These are phyloP conservation scores for Boeremia lycopersici DNA, from an alignment of 2,329 filamentous ascomycete genomes.

Conservation along the genomic window DNA sequence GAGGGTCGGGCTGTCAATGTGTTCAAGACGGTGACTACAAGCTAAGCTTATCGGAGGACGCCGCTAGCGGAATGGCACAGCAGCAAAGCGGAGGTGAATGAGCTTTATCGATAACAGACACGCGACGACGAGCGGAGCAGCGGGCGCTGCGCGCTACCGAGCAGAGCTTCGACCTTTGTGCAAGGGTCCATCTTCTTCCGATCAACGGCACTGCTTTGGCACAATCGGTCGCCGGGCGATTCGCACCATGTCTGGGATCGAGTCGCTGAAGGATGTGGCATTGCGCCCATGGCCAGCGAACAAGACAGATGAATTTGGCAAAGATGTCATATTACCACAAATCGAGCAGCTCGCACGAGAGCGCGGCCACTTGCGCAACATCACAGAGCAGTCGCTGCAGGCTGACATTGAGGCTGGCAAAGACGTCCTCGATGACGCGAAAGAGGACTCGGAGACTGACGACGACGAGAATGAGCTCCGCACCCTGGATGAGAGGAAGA, in stretches of 20 bases:
- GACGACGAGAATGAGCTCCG: conserved; percentile 49
- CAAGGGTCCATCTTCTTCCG: conserved; percentile 22
- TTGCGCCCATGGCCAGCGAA: conserved; percentile 67
- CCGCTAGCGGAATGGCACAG: conserved; percentile 17
- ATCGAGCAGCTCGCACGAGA: conserved; percentile 80
- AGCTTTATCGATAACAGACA: conserved; percentile 34
- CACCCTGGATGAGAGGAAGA: conserved; percentile 39
- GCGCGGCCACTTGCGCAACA: conserved; percentile 78
- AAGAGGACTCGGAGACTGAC: conserved; percentile 54
- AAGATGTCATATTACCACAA: conserved; percentile 66
- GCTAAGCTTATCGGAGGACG: conserved; percentile 35
- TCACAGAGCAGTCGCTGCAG: conserved; percentile 75
- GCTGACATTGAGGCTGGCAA: conserved; percentile 65
- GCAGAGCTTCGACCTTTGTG: conserved; percentile 23
- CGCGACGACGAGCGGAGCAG: background rate
- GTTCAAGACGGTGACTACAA: conserved; percentile 24
- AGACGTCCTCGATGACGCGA: conserved; percentile 49
- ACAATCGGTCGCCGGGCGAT: conserved; percentile 1
- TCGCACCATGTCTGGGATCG: conserved; percentile 30
- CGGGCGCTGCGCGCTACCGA: conserved; percentile 14
- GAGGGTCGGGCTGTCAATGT: conserved; percentile 24
- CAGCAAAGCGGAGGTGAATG: conserved; percentile 6
- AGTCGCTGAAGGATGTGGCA: conserved; percentile 55
- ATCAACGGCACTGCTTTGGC: conserved; percentile 1
- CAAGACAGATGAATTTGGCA: conserved; percentile 58